Base-by-base conservation (phyloP, 768 basidiomycete genomes). In the Calocera cornea region DNA sequence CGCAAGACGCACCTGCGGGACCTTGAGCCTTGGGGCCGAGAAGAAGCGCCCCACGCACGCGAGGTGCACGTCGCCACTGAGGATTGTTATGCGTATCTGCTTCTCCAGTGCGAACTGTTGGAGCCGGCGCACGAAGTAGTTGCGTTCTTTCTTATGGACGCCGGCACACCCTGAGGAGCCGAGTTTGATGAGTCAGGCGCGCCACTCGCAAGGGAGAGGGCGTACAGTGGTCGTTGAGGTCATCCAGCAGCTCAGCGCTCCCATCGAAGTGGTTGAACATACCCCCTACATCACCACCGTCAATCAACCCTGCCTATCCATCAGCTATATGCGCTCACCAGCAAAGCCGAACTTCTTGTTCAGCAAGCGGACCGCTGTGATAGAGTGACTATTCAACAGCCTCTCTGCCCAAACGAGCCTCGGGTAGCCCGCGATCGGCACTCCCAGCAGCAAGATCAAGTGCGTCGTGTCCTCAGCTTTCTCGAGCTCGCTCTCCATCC, bases 51-150 rank as follows among this genome's bases (percentile, higher is more conserved):
- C 90, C 0, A 93, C 90, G 0, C 91, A 89, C 0, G 90, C 90
- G 71, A 90, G 90, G 74, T 97, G 95, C 16, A 97, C 95, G 75
- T 99, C 95, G 2, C 97, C 97, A 0, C 88, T 88, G 19, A 98
- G 73, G 76, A 95, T 94, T 0, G 87, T 83, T n/a, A 99, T 81
- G 31, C 97, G 84, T 34, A 88, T 75, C 31, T 82, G 80, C 75
- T 84, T 86, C 63, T 77, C 75, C 49, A 78, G 75, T 0, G 94
- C 88, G 69, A 92, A 80, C 24, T 81, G 78, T 75, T 97, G 95
- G 70, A 91, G 80, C 73, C 88, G 83, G 70, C 86, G 81, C 49
- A 98, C 83, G 29, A 97, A 80, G 86, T 85, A 87, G 75, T 98
- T 97, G 66, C 95, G 87, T 77, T 98, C 97, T 78, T 82, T 82